Percentiles rank a stretch among this genome's conserved stretches.
These are phyloP conservation scores for Cajanus cajan DNA, from an alignment of 306 rosid species.

Conservation along the genomic window DNA sequence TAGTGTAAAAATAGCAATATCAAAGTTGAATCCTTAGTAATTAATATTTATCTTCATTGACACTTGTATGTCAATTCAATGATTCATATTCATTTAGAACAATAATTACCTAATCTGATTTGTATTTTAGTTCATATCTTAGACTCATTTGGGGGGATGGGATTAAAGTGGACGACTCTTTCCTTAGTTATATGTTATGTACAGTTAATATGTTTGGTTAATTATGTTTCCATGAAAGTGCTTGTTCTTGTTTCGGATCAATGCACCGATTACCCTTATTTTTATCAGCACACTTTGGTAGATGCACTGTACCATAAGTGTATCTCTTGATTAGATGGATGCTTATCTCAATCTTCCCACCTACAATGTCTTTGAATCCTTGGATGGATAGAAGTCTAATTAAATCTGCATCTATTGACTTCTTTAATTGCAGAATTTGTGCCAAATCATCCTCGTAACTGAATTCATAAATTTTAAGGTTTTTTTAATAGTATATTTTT, in stretches of 20 bases:
- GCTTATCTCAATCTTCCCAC: conserved; percentile 4
- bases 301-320: background rate
- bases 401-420: background rate
- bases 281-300: background rate
- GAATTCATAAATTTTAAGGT: background rate
- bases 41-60: background rate
- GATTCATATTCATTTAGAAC: background rate
- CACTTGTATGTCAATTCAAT: background rate
- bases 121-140: background rate
- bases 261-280: background rate
- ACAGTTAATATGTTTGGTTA: background rate
- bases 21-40: background rate
- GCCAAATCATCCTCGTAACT: background rate
- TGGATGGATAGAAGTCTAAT: background rate
- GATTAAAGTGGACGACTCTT: background rate
- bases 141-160: background rate
- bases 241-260: background rate
- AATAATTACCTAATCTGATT: background rate
- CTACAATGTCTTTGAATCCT: conserved; percentile 2
- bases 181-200: background rate
- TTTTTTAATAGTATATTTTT: background rate
- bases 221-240: background rate
- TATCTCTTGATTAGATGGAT: conserved; percentile 10
- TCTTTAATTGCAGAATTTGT: too few species aligned
- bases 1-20: background rate